Conservation (phyloP, 495 filamentous ascomycete species). For the Penicillium turbatum region DNA sequence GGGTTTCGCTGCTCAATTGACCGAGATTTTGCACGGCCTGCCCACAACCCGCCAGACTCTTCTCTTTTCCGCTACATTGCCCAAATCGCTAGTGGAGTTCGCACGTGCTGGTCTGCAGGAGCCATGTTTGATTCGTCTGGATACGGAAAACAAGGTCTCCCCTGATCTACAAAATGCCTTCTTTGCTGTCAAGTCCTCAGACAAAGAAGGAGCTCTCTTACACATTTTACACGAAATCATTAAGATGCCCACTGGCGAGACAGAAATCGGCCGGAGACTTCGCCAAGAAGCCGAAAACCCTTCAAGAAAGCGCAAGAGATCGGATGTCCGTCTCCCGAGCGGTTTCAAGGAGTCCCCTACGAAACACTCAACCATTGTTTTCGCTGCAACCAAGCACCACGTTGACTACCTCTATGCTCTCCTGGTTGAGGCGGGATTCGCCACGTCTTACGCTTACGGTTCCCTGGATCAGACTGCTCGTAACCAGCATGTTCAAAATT, state of each 20-base stretch:
- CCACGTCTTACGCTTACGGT: conserved; percentile 89
- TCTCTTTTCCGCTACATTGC: conserved; percentile 90
- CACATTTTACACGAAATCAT: conserved; percentile 88
- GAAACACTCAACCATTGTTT: conserved; percentile 84
- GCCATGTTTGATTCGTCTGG: conserved; percentile 78
- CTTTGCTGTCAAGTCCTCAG: conserved; percentile 84
- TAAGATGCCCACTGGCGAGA: conserved; percentile 78
- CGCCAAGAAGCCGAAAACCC: conserved; percentile 42
- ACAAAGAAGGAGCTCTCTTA: conserved; percentile 89
- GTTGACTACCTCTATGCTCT: conserved; percentile 88
- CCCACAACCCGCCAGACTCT: conserved; percentile 82
- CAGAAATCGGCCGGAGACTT: conserved; percentile 46
- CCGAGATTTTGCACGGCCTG: conserved; percentile 86
- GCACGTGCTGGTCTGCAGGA: conserved; percentile 90
- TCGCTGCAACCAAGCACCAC: conserved; percentile 92
- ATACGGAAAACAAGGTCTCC: conserved; percentile 92
- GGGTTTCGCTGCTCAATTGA: conserved; percentile 90
- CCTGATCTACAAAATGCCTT: conserved; percentile 91
- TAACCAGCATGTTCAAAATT: conserved; percentile 83
- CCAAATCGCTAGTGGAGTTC: conserved; percentile 91
- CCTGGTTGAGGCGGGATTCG: conserved; percentile 69
- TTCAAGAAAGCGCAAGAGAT: conserved; percentile 65
- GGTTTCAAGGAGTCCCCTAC: conserved; percentile 42
- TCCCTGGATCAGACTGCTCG: conserved; percentile 89
- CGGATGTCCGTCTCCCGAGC: conserved; percentile 29